phyloP scores from a whole-genome alignment of 2,329 filamentous ascomycete species.

The Akanthomyces dipterigenus region DNA sequence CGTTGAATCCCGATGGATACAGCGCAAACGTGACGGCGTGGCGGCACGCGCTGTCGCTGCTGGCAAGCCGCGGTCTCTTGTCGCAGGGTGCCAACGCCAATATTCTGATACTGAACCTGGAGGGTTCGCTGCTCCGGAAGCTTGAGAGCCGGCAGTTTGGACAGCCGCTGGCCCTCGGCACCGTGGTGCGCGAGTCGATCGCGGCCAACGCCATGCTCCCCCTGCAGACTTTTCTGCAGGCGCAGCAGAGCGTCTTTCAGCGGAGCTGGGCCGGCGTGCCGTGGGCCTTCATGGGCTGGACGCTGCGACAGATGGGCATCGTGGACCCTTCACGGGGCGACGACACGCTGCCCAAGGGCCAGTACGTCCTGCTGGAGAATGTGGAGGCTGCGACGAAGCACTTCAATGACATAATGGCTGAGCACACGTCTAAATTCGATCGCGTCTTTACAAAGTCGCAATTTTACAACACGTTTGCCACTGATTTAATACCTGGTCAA shows the following conservation, averaged over 20 bases:
- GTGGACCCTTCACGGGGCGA: slow-evolving; percentile 38
- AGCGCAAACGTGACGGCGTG: slow-evolving; percentile 72
- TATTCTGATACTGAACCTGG: slow-evolving; percentile 46
- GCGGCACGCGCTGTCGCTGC: slow-evolving; percentile 65
- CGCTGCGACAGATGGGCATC: slow-evolving; percentile 62
- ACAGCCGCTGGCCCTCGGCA: slow-evolving; percentile 70
- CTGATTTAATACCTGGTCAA: slow-evolving; percentile 41
- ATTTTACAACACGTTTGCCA: slow-evolving; percentile 54
- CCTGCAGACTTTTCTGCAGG: slow-evolving; percentile 58
- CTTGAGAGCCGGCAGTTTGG: slow-evolving; percentile 75
- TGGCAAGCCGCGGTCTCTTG: slow-evolving; percentile 55
- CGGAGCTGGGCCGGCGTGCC: slow-evolving; percentile 62
- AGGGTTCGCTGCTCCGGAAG: slow-evolving; percentile 59
- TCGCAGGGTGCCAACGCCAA: slow-evolving; percentile 36
- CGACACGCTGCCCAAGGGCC: slow-evolving; percentile 52
- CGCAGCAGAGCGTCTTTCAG: slow-evolving; percentile 65
- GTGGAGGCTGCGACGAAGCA: slow-evolving; percentile 52
- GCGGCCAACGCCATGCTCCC: slow-evolving; percentile 63
- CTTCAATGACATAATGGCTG: slow-evolving; percentile 39
- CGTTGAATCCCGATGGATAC: slow-evolving; percentile 80
- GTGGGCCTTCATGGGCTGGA: slow-evolving; percentile 69
- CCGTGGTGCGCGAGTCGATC: slow-evolving; percentile 70
- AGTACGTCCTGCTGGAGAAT: slow-evolving; percentile 60
- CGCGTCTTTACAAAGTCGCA: slow-evolving; percentile 60
- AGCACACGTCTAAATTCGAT: slow-evolving; percentile 49